These are phyloP conservation scores for Calocera viscosa DNA, from an alignment of 768 basidiomycete genomes.

Conservation along the genomic window DNA sequence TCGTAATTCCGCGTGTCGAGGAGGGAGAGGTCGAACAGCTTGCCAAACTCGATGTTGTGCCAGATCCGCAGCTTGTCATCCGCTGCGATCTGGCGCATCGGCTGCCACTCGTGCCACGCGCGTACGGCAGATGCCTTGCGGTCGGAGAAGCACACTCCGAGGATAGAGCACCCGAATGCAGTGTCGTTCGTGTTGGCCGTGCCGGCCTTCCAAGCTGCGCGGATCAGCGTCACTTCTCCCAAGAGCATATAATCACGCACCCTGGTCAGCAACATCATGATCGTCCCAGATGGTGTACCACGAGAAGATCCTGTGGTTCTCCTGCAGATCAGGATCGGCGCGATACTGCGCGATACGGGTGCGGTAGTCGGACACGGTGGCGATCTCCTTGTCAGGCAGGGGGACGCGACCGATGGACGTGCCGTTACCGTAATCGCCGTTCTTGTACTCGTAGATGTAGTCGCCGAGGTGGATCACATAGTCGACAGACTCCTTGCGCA, in stretches of 20 bases:
- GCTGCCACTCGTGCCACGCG: constrained; percentile 53
- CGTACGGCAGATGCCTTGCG: constrained; percentile 46
- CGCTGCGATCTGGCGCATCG: constrained; percentile 44
- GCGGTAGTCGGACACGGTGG: constrained; percentile 45
- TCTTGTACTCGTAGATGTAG: constrained; percentile 30
- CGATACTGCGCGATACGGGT: constrained; percentile 42
- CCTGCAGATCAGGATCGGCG: constrained; percentile 38
- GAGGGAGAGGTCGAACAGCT: constrained; percentile 49
- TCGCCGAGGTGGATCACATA: constrained; percentile 41
- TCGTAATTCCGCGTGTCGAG: constrained; percentile 51
- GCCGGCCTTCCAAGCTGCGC: constrained; percentile 44
- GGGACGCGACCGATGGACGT: constrained; percentile 39
- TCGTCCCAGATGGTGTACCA: constrained; percentile 47
- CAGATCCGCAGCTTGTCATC: constrained; percentile 47
- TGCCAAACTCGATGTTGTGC: constrained; percentile 52
- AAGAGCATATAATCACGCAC: neutral
- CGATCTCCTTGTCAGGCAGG: constrained; percentile 40
- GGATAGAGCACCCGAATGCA: constrained; percentile 38
- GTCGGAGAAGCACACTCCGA: constrained; percentile 47
- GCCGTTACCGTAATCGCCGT: constrained; percentile 25
- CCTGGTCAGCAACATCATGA: constrained; percentile 2
- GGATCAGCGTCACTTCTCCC: constrained; percentile 5
- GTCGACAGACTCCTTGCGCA: neutral
- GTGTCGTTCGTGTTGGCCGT: constrained; percentile 46
- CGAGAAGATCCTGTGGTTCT: constrained; percentile 38